Percentiles rank a stretch among this genome's conserved stretches.
These are phyloP conservation scores for Moniliophthora roreri DNA, from an alignment of 1,284 basidiomycete species.

Conservation along the genomic window DNA sequence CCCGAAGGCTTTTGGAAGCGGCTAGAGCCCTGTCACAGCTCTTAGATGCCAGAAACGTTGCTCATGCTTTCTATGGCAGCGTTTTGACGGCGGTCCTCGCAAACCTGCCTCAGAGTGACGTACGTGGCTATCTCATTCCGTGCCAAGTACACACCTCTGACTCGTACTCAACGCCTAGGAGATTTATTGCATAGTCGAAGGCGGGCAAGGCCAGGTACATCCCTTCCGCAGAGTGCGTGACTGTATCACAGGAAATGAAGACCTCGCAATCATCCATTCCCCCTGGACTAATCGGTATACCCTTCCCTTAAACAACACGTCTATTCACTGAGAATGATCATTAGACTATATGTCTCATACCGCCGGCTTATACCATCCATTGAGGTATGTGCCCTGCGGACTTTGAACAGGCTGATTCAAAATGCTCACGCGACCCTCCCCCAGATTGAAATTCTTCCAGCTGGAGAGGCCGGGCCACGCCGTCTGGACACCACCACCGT, in stretches of 20 bases:
- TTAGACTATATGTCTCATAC: slow-evolving; percentile 57
- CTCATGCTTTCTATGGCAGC: slow-evolving; percentile 70
- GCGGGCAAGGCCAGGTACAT: slow-evolving; percentile 41
- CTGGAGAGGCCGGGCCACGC: slow-evolving; percentile 77
- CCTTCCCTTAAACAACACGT: slow-evolving; percentile 6
- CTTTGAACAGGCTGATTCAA: slow-evolving; percentile 10
- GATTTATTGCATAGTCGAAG: slow-evolving; percentile 55
- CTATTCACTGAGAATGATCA: slow-evolving; percentile 17
- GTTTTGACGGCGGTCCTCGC: slow-evolving; percentile 59
- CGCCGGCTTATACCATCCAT: slow-evolving; percentile 45
- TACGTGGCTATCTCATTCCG: slow-evolving; percentile 30
- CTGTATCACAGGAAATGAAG: slow-evolving; percentile 42
- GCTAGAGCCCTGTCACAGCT: slow-evolving; percentile 58
- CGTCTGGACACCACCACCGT: slow-evolving; percentile 64
- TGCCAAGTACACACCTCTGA: neutral
- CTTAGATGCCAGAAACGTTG: slow-evolving; percentile 48
- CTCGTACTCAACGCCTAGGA: slow-evolving; percentile 35
- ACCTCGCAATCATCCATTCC: slow-evolving; percentile 45
- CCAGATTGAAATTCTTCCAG: slow-evolving; percentile 79
- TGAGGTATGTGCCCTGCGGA: slow-evolving; percentile 28
- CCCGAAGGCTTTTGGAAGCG: slow-evolving; percentile 62
- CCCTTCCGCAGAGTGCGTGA: slow-evolving; percentile 54
- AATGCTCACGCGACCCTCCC: slow-evolving; percentile 8
- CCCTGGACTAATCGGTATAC: slow-evolving; percentile 50
- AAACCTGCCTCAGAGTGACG: slow-evolving; percentile 54